Percentiles rank a stretch among this genome's conserved stretches.
Conservation (phyloP, 805 yeast genomes). For the Martiniozyma abietophila region DNA sequence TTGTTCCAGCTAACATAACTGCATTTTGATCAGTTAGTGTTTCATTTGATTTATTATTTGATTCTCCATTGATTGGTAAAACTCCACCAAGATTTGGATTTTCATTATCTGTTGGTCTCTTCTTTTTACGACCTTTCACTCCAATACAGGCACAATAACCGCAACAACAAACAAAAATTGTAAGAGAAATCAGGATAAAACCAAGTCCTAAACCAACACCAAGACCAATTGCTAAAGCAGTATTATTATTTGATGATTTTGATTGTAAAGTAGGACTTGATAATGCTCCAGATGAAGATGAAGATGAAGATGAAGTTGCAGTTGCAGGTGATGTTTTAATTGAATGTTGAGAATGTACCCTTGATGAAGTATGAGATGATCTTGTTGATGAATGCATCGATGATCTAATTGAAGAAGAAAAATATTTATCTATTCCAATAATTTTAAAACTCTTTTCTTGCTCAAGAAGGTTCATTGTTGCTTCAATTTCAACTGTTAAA, state of each 20-base stretch:
- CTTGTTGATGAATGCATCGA: constrained; percentile 20
- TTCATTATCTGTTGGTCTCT: constrained; percentile 24
- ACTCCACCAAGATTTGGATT: constrained; percentile 15
- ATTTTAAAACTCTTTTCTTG: constrained; percentile 42
- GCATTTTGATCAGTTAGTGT: constrained; percentile 9
- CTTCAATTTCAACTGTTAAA: constrained; percentile 35
- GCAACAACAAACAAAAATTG: constrained; percentile 48
- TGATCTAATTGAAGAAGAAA: constrained; percentile 17
- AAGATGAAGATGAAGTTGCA: constrained; percentile 22
- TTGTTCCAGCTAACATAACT: constrained; percentile 37
- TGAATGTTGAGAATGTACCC: constrained; percentile 9
- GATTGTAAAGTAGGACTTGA: constrained; percentile 23
- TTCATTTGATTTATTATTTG: constrained; percentile 13
- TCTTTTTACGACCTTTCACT: constrained; percentile 31
- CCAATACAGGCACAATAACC: constrained; percentile 20
- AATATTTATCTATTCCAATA: constrained; percentile 34
- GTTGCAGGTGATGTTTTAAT: constrained; percentile 20
- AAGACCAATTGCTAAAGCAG: constrained; percentile 74
- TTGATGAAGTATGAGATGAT: constrained; percentile 12
- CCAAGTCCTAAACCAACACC: constrained; percentile 78
- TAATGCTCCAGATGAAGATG: constrained; percentile 20
- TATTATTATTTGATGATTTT: constrained; percentile 17
- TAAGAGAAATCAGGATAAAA: constrained; percentile 37
- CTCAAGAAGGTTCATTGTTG: constrained; percentile 24
- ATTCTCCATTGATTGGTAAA: constrained; percentile 13